phyloP scores from a whole-genome alignment of 2,329 filamentous ascomycete genomes.

The Fusarium veterinarium region DNA sequence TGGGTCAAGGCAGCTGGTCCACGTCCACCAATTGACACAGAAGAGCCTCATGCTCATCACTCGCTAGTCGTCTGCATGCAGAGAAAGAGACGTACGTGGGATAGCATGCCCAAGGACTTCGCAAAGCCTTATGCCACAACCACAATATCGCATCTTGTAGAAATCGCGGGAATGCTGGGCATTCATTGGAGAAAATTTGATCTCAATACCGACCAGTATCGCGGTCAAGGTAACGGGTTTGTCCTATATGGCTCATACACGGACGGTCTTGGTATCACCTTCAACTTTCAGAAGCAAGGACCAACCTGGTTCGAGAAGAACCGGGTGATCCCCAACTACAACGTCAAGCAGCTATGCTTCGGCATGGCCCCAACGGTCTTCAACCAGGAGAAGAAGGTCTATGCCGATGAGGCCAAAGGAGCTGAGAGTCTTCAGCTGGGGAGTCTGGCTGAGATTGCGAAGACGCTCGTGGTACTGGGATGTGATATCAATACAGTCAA shows the following conservation, averaged over 20 bases:
- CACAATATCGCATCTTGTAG: conserved; percentile 51
- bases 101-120: conserved; percentile 39
- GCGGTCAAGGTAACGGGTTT: conserved; percentile 53
- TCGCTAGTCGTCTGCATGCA: conserved; percentile 39
- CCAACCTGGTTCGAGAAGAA: conserved; percentile 50
- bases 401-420: conserved; percentile 36
- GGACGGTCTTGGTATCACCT: conserved; percentile 53
- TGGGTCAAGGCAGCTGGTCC: conserved; percentile 28
- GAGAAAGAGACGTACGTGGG: conserved; percentile 38
- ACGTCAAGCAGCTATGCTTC: conserved; percentile 55
- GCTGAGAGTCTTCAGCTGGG: conserved; percentile 48
- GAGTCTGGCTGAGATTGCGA: conserved; percentile 48
- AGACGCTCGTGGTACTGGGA: conserved; percentile 54
- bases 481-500: conserved; percentile 51
- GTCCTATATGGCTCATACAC: conserved; percentile 47
- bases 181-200: conserved; percentile 58
- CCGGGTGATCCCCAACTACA: conserved; percentile 51
- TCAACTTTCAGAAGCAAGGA: conserved; percentile 53
- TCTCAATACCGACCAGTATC: conserved; percentile 50
- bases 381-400: conserved; percentile 35
- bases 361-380: conserved; percentile 56
- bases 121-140: conserved; percentile 50
- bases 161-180: conserved; percentile 52
- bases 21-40: background rate
- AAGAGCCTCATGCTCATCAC: conserved; percentile 13